Evolutionary conservation across 805 yeast species (phyloP), one percentile per base, ranked within the genome.

Genomic region (Spathaspora gorwiae): DNA sequence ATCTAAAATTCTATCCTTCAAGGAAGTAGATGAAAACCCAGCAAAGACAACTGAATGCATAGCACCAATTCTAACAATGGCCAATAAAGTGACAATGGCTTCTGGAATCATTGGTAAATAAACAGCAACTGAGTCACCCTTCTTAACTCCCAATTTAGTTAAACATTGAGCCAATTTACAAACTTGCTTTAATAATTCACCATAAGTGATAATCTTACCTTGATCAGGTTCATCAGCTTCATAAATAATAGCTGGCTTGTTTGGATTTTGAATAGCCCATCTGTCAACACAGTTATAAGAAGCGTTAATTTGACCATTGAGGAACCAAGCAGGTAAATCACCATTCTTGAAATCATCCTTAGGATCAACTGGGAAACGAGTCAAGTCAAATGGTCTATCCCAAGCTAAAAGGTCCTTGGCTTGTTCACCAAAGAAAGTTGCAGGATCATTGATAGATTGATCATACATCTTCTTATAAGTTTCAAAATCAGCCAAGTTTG

Each of bases 21-120:
- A 80, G 24, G 97, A 92, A 40, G 95, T 94, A 32, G 97, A 84
- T 31, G 95, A 84, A 72, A 92, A 92, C 19, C 99, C 99, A 34
- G 98, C 99, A 72, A 92, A 92, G 44, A 92, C 85, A 44, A 94
- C 97, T 13, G 97, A 87, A 69, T 92, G 99, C 44, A 92, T 74
- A 31, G 99, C 99, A 64, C 99, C 99, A 47, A 92, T 72, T 72
- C 99, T 83, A 32, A 83, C 87, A 60, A 90, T 83, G 39, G 99
- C 99, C 60, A 92, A 75, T 79, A 92, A 80, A n/a, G 99, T 86
- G 46, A 94, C 81, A 50, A 94, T 74, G 15, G 97, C 97, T 71
- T 90, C 96, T 41, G 98, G 95, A 50, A 90, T 90, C 99, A 94
- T 92, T 61, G 99, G 99, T 64, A 92, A 73, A 69, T 92, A 92